Evolutionary conservation across 2,329 filamentous ascomycete genomes (phyloP).

Genomic region (Epichloe coenophiala): DNA sequence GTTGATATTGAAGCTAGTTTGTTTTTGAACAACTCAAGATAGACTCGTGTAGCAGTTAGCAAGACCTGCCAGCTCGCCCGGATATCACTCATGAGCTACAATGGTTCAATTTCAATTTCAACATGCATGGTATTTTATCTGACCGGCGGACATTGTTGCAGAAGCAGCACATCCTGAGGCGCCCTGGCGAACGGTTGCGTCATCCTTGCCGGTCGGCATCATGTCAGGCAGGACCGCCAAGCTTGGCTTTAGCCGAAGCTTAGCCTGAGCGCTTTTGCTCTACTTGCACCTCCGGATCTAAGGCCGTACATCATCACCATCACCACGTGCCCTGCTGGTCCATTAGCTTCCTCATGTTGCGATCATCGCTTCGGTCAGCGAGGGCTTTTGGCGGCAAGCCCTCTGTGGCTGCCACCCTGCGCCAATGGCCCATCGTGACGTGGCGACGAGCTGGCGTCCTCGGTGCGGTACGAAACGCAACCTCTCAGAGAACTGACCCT

Average conservation of each 20-base stretch:
- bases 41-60: neutral
- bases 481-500: neutral
- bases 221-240: neutral
- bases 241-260: slow-evolving; percentile 27
- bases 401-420: slow-evolving; percentile 35
- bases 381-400: slow-evolving; percentile 44
- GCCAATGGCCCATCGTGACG: slow-evolving; percentile 41
- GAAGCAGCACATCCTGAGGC: neutral
- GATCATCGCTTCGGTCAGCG: slow-evolving; percentile 53
- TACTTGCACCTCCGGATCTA: slow-evolving; percentile 12
- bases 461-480: slow-evolving; percentile 16
- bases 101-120: too few species aligned
- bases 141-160: neutral
- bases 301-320: slow-evolving; percentile 15
- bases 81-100: too few species aligned
- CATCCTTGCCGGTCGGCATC: slow-evolving; percentile 21
- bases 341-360: slow-evolving; percentile 50
- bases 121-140: too few species aligned
- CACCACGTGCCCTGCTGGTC: slow-evolving; percentile 23
- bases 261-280: slow-evolving; percentile 30
- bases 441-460: slow-evolving; percentile 20
- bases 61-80: too few species aligned
- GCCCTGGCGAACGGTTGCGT: slow-evolving; percentile 12
- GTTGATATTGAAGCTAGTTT: neutral
- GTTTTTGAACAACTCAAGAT: neutral